phyloP scores from a whole-genome alignment of 805 yeast genomes.

The Kluyveromyces siamensis region DNA sequence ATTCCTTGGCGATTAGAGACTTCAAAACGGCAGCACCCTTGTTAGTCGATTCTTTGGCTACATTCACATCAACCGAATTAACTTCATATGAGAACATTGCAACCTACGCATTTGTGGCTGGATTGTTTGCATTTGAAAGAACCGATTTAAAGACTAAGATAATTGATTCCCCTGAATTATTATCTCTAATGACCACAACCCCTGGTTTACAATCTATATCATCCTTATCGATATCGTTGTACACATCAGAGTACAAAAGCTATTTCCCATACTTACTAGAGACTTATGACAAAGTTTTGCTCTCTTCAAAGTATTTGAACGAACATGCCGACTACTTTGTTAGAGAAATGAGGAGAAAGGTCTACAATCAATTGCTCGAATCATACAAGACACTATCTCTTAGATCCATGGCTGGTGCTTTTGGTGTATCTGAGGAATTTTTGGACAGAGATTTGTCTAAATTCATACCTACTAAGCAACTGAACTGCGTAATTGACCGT shows the following conservation, averaged over 20 bases:
- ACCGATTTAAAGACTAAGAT: slow-evolving; percentile 75
- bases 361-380: slow-evolving; percentile 88
- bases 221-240: slow-evolving; percentile 74
- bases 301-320: slow-evolving; percentile 56
- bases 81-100: slow-evolving; percentile 87
- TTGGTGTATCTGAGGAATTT: slow-evolving; percentile 82
- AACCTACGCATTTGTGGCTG: slow-evolving; percentile 79
- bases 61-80: slow-evolving; percentile 89
- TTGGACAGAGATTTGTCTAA: slow-evolving; percentile 80
- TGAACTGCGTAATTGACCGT: slow-evolving; percentile 91
- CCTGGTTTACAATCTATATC: slow-evolving; percentile 71
- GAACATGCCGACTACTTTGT: slow-evolving; percentile 78
- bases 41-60: slow-evolving; percentile 84
- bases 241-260: slow-evolving; percentile 77
- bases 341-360: slow-evolving; percentile 90
- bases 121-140: slow-evolving; percentile 73
- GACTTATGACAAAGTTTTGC: slow-evolving; percentile 63
- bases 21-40: slow-evolving; percentile 79
- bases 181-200: slow-evolving; percentile 67
- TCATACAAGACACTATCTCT: slow-evolving; percentile 85
- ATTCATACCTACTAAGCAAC: slow-evolving; percentile 85
- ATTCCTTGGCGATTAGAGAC: slow-evolving; percentile 73
- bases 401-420: slow-evolving; percentile 88
- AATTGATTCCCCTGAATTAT: slow-evolving; percentile 88
- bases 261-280: slow-evolving; percentile 71